phyloP scores from a whole-genome alignment of 1,284 basidiomycete species.

The Lentinus polychrous region DNA sequence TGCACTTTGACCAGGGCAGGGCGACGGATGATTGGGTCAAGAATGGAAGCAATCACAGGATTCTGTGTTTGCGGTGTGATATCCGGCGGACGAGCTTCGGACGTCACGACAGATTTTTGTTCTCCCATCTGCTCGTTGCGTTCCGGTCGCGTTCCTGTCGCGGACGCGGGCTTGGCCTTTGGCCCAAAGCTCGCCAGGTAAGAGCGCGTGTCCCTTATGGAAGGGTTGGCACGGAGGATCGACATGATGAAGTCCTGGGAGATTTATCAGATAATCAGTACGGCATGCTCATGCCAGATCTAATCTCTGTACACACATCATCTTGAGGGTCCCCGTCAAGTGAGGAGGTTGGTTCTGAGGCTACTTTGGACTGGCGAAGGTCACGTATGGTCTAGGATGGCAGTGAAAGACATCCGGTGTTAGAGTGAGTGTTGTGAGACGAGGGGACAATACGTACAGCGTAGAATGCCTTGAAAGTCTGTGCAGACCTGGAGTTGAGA shows the following conservation, averaged over 20 bases:
- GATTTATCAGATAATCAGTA: not conserved
- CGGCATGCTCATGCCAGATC: not conserved
- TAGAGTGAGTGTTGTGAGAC: not conserved
- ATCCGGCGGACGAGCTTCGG: conserved; percentile 20
- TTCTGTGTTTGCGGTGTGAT: conserved; percentile 27
- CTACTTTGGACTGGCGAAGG: conserved; percentile 29
- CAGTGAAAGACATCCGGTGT: conserved; percentile 9
- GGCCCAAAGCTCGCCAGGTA: conserved; percentile 86
- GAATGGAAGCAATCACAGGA: conserved; percentile 72
- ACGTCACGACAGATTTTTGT: conserved; percentile 12
- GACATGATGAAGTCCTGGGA: conserved; percentile 92
- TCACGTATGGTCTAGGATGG: conserved; percentile 40
- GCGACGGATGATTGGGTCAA: conserved; percentile 76
- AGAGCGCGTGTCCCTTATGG: conserved; percentile 81
- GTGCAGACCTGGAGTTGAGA: conserved; percentile 21
- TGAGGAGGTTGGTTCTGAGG: conserved; percentile 29
- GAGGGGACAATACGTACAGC: conserved; percentile 36
- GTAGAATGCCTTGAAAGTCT: conserved; percentile 52
- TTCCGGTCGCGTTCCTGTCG: conserved; percentile 16
- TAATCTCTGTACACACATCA: conserved; percentile 33
- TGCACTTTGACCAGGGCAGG: conserved; percentile 97
- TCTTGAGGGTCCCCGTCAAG: conserved; percentile 39
- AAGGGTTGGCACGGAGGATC: conserved; percentile 90
- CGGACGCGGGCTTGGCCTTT: conserved; percentile 25
- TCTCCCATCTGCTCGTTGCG: conserved; percentile 9